phyloP scores from a whole-genome alignment of 371 early-diverging fungal genomes.

The Apophysomyces sp. region DNA sequence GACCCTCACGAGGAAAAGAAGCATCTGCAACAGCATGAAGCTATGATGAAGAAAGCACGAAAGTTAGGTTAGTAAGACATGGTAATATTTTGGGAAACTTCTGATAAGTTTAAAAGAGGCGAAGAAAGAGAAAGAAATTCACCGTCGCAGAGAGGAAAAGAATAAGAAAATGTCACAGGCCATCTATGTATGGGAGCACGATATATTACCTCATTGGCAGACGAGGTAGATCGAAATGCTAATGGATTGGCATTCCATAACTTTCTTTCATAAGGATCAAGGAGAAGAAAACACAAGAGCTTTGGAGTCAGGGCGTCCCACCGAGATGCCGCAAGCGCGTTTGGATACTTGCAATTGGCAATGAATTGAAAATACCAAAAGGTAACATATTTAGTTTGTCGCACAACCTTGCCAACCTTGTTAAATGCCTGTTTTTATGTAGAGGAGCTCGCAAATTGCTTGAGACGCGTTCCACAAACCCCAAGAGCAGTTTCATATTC shows the following conservation, averaged over 20 bases:
- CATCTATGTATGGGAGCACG: conserved; percentile 39
- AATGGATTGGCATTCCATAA: neutral
- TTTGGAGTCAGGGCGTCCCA: conserved; percentile 49
- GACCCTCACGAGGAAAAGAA: conserved; percentile 49
- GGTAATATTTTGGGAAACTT: neutral
- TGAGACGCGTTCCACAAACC: conserved; percentile 4
- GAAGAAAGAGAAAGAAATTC: conserved; percentile 26
- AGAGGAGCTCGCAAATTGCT: conserved; percentile 6
- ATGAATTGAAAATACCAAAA: conserved; percentile 33
- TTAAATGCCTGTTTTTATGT: neutral
- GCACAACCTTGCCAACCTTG: too few relatives aligned
- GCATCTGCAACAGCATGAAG: conserved; percentile 48
- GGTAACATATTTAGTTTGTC: conserved; percentile 5
- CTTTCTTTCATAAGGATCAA: conserved; percentile 13
- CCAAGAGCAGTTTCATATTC: neutral
- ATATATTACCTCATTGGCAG: conserved; percentile 47
- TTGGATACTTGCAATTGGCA: conserved; percentile 47
- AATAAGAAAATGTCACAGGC: conserved; percentile 24
- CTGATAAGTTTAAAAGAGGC: conserved; percentile 24
- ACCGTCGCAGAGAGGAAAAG: conserved; percentile 19
- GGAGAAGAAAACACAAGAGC: conserved; percentile 28
- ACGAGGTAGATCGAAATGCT: conserved; percentile 13
- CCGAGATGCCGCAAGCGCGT: conserved; percentile 46
- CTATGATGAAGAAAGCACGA: conserved; percentile 50
- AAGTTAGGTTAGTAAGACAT: conserved; percentile 21